Evolutionary conservation across 306 rosid species (phyloP), one percentile per base, ranked within the genome.

Genomic region (Adenanthera pavonina): DNA sequence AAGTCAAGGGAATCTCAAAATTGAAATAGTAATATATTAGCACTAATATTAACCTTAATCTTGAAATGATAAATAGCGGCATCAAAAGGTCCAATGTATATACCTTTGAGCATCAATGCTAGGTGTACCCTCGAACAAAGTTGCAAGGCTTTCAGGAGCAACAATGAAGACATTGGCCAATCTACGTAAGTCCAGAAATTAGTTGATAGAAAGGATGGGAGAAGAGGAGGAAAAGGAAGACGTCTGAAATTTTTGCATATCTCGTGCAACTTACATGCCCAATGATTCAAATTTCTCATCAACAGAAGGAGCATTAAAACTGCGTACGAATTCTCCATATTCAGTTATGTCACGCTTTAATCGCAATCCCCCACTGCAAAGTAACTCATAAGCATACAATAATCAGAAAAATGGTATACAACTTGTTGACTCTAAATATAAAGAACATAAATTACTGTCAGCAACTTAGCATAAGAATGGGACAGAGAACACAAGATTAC

Each of bases 301-400:
- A 62, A 91, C 93, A 10, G 78, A 54, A 40, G 78, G 78, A 20
- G 62, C 77, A 35, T 51, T 72, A 38, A 72, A 71, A 84, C 89
- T 91, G 75, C 92, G 90, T 12, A 89, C 90, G 69, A 88, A 91
- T 75, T 91, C 95, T 88, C 92, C 93, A 68, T 91, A 91, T 81
- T 91, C 93, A 35, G 93, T 91, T 64, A 91, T 91, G 81, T 91
- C 95, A 81, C 95, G 95, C 89, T 91, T 91, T 72, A 91, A 85
- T 78, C 95, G 88, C 74, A 91, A 80, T 33, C 95, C 95, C 57
- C 92, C 93, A 53, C 95, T 91, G 59, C 38, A 87, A 43, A 76
- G 71, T 68, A 74, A 72, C 34, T 35, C 65, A 47, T 49, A 12
- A 68, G n/a, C 81, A 33, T 48, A 46, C 40, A 49, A 75, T 6